Evolutionary conservation across 2,329 filamentous ascomycete genomes (phyloP), one percentile per base, ranked within the genome.

Genomic region (Periglandula ipomoeae): DNA sequence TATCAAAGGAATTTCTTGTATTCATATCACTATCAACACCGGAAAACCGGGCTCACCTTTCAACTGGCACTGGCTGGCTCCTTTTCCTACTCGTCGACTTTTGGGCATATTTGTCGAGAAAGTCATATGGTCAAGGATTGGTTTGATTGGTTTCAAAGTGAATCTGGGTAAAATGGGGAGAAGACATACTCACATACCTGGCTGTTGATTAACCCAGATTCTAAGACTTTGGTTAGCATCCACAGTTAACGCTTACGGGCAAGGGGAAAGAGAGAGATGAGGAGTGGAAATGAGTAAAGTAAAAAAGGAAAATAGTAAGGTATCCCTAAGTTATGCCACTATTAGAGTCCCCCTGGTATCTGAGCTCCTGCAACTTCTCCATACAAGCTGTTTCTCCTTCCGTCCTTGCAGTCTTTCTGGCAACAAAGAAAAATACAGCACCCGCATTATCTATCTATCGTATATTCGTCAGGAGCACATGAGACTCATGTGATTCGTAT

Each of bases 141-240:
- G n/a, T n/a, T n/a, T n/a, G n/a, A 26, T 41, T 13, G 38, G 22
- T 11, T 2, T 9, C n/a, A 17, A 10, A 20, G 17, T 17, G 9
- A 27, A 27, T 39, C 20, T 24, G 17, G 13, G 19, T 20, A 23
- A 23, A 3, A 17, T 38, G 23, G 6, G 22, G 40, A 17, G 17
- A 20, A 35, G 32, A 17, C n/a, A 23, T 22, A 32, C 30, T 23
- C 46, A 48, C 46, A 40, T 44, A 44, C 46, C 40, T 48, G 40
- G 40, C 39, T 44, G 17, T 15, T 30, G 15, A 2, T 38, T 32
- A 30, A 39, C 41, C 46, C 46, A 44, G 10, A 40, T 44, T 48
- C 46, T 44, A 44, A 48, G 23, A 48, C 23, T 44, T 26, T 38
- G 6, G 40, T 48, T 48, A 48, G 46, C 46, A 30, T 22, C 39